A percentile compares a stretch with the other conserved stretches of the same genome.
Conservation (phyloP, 1,284 basidiomycete genomes). For the Ustilago tritici region DNA sequence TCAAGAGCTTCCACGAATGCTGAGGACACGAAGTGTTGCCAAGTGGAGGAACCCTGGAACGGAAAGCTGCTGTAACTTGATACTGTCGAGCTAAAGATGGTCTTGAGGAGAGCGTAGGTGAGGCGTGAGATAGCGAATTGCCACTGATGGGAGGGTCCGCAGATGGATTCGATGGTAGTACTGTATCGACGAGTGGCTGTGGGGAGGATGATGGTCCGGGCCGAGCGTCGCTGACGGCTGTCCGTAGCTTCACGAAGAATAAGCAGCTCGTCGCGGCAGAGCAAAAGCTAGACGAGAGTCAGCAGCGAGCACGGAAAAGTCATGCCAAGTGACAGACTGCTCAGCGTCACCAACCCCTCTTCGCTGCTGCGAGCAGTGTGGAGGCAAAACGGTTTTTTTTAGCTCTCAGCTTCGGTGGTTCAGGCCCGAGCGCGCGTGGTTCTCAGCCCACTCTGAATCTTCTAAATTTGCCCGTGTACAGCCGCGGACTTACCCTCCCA, state of each 20-base stretch:
- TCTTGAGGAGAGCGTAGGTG: not conserved
- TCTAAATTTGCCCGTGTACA: not conserved
- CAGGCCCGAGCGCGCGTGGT: slow-evolving; percentile 7
- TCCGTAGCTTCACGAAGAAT: slow-evolving; percentile 11
- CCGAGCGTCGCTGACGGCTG: slow-evolving; percentile 1
- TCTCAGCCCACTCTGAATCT: slow-evolving; percentile 7
- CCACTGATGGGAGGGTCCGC: not conserved
- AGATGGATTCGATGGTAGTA: not conserved
- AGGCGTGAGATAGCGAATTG: not conserved
- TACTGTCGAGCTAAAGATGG: not conserved
- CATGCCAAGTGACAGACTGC: not conserved
- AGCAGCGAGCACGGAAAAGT: not conserved
- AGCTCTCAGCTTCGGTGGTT: not conserved
- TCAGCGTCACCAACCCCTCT: not conserved
- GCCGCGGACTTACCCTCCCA: slow-evolving; percentile 1
- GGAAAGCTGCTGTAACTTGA: not conserved
- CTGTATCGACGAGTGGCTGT: not conserved
- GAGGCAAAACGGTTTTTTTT: not conserved
- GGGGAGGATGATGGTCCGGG: slow-evolving; percentile 3
- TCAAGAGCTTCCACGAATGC: not conserved
- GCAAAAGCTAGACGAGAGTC: slow-evolving; percentile 1
- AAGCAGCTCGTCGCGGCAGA: slow-evolving; percentile 5
- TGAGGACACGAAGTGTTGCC: not conserved
- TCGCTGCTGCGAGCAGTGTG: not conserved
- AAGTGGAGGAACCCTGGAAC: not conserved